Base-by-base conservation (phyloP, 2,329 filamentous ascomycete species). In the Cadophora sp. region DNA sequence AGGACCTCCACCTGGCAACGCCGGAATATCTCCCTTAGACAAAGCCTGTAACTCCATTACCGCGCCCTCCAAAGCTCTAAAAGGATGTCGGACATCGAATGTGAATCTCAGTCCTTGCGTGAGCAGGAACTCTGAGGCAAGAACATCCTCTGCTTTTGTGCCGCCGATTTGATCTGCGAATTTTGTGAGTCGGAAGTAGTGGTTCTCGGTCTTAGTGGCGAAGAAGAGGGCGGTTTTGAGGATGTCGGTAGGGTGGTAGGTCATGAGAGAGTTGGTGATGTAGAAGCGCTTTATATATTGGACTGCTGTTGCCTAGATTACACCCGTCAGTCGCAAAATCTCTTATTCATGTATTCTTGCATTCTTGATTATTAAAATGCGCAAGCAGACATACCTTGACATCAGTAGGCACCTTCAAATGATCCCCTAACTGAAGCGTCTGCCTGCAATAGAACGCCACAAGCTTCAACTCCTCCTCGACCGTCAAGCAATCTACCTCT, bases 231-330 rank as follows among this genome's bases (percentile, higher is more conserved):
- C 93, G 34, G 94, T 96, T 77, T 94, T 93, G 78, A 97, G 89
- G 73, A 98, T 92, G 71, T 93, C 90, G 70, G 92, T 92, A 0
- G 94, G 95, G 70, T 95, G 92, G 78, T 99, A 98, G 34, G 94
- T 97, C 92, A 98, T 97, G 76, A 94, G 89, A 50, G 92, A 97
- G 81, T 98, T 97, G 76, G 92, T 95, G 46, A 97, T 87, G 82
- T 98, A 99, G 85, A 99, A 98, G 67, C 96, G 92, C 66, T 93
- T 92, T 69, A 99, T 86, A 79, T 97, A 97, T 73, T 77, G 76
- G 29, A 74, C 73, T 72, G 73, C 85, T 34, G 77, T 79, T 26
- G 77, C 76, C 77, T 79, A 40, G 60, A 34, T 62, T 46, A 19
- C 6, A 43, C 16, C 50, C 40, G 22, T 62, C 34, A 53, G 43